phyloP scores from a whole-genome alignment of 441 rosid species.

The Erodium texanum region DNA sequence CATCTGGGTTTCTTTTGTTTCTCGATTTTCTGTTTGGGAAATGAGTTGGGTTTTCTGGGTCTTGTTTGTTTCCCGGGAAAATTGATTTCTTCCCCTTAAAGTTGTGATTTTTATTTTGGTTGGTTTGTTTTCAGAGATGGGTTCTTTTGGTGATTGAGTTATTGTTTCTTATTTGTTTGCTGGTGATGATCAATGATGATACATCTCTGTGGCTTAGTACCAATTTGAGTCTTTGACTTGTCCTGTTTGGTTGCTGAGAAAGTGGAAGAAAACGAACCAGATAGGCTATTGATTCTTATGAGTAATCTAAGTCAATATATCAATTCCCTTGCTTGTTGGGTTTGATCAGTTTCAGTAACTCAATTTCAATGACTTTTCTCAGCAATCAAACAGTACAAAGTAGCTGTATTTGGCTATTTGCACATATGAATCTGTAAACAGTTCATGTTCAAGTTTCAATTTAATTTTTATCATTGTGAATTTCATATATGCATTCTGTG shows the following conservation, averaged over 20 bases:
- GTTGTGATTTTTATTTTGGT: not conserved
- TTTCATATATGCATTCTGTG: not conserved
- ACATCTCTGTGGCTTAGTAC: too few species aligned
- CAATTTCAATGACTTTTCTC: not conserved
- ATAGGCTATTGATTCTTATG: not conserved
- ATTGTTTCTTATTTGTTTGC: not conserved
- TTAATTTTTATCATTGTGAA: too few species aligned
- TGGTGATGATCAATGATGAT: too few species aligned
- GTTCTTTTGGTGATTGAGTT: too few species aligned
- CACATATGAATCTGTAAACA: not conserved
- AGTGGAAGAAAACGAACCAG: constrained; percentile 7
- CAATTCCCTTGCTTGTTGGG: not conserved
- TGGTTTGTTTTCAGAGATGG: not conserved
- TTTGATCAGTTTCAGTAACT: not conserved
- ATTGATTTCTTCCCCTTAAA: not conserved
- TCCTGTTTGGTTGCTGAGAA: constrained; percentile 26
- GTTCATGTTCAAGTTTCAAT: not conserved
- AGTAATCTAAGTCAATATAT: not conserved
- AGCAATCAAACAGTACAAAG: too few species aligned
- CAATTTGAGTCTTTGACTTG: not conserved
- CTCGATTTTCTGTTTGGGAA: not conserved
- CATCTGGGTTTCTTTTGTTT: constrained; percentile 7
- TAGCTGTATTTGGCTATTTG: too few species aligned
- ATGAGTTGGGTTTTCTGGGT: not conserved
- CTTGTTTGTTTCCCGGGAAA: constrained; percentile 21